Percentiles rank a stretch among this genome's conserved stretches.
phyloP scores from a whole-genome alignment of 129 eudicot species.

The Saposhnikovia divaricata region DNA sequence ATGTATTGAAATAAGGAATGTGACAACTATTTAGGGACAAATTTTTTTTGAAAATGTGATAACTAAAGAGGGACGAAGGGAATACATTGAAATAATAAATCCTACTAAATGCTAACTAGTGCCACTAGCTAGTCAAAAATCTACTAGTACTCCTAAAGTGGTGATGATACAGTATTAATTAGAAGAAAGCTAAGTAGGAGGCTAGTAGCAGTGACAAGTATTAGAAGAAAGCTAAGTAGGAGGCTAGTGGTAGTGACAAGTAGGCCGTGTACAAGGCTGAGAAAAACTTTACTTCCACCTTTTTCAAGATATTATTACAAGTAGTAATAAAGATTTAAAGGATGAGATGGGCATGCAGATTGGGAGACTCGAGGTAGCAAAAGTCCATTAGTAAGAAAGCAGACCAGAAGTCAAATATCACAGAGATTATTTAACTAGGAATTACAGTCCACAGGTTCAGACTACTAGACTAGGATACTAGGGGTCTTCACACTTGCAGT shows the following conservation, averaged over 20 bases:
- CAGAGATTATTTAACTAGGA: conserved; percentile 26
- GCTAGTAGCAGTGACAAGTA: not conserved
- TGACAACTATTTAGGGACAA: too few relatives aligned
- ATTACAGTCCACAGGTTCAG: conserved; percentile 15
- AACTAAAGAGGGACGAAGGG: too few relatives aligned
- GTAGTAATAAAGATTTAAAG: not conserved
- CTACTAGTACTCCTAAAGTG: too few relatives aligned
- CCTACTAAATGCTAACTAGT: too few relatives aligned
- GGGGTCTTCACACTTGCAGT: conserved; percentile 16
- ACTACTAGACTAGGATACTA: conserved; percentile 13
- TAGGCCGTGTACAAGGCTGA: conserved; percentile 20
- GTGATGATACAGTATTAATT: conserved; percentile 6
- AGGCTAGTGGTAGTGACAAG: not conserved
- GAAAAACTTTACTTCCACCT: conserved; percentile 14
- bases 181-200: not conserved
- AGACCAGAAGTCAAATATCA: conserved; percentile 41
- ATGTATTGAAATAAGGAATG: too few relatives aligned
- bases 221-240: too few relatives aligned
- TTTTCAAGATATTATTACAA: not conserved
- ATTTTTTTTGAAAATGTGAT: too few relatives aligned
- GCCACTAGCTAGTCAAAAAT: too few relatives aligned
- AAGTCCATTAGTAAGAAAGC: conserved; percentile 12
- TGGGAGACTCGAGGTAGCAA: conserved; percentile 14
- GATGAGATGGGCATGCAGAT: conserved; percentile 10
- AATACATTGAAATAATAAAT: too few relatives aligned